Evolutionary conservation across 805 yeast genomes (phyloP).

Genomic region (Spathaspora boniae): DNA sequence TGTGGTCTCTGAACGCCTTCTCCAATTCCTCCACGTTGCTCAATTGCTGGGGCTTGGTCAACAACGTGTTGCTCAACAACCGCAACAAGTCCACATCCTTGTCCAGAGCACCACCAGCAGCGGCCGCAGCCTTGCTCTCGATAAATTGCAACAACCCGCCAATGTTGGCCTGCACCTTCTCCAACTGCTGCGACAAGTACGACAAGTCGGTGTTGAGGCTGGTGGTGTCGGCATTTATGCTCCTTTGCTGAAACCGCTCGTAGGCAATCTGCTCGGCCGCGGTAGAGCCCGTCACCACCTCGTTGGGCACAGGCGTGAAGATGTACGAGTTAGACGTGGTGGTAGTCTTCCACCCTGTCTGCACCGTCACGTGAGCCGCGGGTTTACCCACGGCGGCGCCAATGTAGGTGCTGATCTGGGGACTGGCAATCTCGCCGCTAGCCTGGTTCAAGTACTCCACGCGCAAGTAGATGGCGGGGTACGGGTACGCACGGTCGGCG

Average conservation of each 20-base stretch:
- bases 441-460: conserved; percentile 52
- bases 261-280: conserved; percentile 55
- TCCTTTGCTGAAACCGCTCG: conserved; percentile 39
- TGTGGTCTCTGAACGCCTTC: conserved; percentile 61
- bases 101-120: conserved; percentile 22
- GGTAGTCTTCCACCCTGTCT: conserved; percentile 39
- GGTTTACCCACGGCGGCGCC: conserved; percentile 67
- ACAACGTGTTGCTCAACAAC: conserved; percentile 55
- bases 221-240: conserved; percentile 27
- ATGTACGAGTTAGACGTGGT: conserved; percentile 44
- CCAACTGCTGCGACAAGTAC: conserved; percentile 45
- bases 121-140: conserved; percentile 34
- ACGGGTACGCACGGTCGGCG: conserved; percentile 64
- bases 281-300: conserved; percentile 51
- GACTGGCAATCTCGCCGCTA: conserved; percentile 45
- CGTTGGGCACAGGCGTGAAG: conserved; percentile 73
- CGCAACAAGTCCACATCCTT: conserved; percentile 62
- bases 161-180: conserved; percentile 43
- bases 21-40: conserved; percentile 51
- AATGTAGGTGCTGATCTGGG: conserved; percentile 63
- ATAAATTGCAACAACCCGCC: conserved; percentile 50
- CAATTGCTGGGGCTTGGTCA: conserved; percentile 48
- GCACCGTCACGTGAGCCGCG: conserved; percentile 9
- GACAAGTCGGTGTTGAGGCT: conserved; percentile 36
- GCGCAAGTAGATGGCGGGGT: conserved; percentile 77